Evolutionary conservation across 2,329 filamentous ascomycete species (phyloP), one percentile per base, ranked within the genome.

Genomic region (Clonostachys sp.): DNA sequence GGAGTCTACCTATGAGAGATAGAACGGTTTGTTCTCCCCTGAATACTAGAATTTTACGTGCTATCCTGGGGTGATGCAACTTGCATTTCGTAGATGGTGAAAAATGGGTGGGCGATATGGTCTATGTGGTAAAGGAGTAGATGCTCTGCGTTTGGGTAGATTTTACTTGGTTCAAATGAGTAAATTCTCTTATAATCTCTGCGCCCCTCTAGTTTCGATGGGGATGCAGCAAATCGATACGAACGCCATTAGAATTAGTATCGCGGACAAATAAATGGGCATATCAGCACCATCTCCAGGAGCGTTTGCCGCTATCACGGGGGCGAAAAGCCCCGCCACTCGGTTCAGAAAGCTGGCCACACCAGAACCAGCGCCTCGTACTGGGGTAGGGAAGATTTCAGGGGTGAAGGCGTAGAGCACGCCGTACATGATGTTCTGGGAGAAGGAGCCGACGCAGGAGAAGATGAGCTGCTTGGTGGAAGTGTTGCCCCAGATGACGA

Each of bases 351-450:
- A 86, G 59, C 81, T 86, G 18, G 83, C 81, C 43, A 90, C 84
- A 40, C 86, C 87, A 0, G 82, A 86, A 6, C 85, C 87, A 0
- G 85, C 87, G 6, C 86, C 87, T 34, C 87, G 73, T 18, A 86
- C 80, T 1, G 85, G 84, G 0, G 85, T 83, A 0, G 86, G 86
- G 65, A 91, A 89, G 30, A 89, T 80, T 58, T 90, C 87, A 0
- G 87, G 86, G 0, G 87, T 89, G 60, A 88, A 90, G 8, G 86
- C 84, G 61, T 89, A 90, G 2, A 91, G 68, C 2, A 89, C 84
- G 48, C 85, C 86, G 64, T 89, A 89, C 81, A 87, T 87, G 66
- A 87, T 84, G 59, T 87, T 87, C 64, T 88, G 84, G 53, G 82
- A 79, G 60, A 89, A 87, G 12, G 85, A 82, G 60, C 87, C 81